Evolutionary conservation across 768 basidiomycete species (phyloP).

Genomic region (Lentinula detonsa): DNA sequence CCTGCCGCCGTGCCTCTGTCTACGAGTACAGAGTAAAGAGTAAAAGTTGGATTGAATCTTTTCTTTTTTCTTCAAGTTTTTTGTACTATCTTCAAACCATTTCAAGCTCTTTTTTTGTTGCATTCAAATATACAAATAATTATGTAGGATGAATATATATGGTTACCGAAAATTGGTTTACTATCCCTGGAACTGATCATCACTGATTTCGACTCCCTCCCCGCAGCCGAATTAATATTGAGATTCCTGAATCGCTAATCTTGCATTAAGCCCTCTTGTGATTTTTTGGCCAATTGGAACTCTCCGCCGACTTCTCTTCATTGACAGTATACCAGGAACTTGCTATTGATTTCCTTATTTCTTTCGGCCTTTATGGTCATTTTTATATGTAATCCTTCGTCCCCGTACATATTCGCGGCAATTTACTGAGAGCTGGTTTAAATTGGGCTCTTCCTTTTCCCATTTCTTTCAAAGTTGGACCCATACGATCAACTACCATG

Average conservation of each 20-base stretch:
- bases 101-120: background rate
- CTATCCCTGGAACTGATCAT: too few relatives aligned
- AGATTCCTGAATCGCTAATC: background rate
- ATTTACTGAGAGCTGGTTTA: background rate
- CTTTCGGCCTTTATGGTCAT: background rate
- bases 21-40: too few relatives aligned
- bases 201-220: background rate
- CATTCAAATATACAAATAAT: background rate
- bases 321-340: background rate
- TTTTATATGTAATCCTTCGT: background rate
- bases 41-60: background rate
- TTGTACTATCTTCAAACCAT: background rate
- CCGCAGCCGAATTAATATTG: constrained; percentile 1
- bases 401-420: background rate
- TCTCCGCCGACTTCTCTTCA: constrained; percentile 3
- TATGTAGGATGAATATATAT: too few relatives aligned
- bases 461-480: background rate
- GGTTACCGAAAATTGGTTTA: too few relatives aligned
- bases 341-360: background rate
- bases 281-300: background rate
- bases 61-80: background rate
- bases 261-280: background rate
- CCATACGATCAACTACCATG: background rate
- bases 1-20: background rate
- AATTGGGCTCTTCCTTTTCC: background rate